phyloP scores from a whole-genome alignment of 345 rosid species.

The Turnera subulata region DNA sequence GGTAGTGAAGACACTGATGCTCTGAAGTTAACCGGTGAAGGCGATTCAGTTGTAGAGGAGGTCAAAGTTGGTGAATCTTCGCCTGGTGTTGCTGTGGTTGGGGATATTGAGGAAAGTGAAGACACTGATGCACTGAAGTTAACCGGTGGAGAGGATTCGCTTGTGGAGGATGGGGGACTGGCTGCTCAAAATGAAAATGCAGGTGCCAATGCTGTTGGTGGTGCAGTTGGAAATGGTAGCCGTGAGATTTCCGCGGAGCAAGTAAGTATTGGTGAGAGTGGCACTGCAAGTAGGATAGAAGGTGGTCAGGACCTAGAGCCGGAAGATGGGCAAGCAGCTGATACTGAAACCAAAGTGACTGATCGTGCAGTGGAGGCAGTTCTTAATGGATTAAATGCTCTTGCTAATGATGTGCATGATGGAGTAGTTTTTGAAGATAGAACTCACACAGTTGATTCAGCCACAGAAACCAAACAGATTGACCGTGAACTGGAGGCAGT shows the following conservation, averaged over 20 bases:
- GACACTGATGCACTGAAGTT: slow-evolving; percentile 25
- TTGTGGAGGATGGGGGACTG: slow-evolving; percentile 11
- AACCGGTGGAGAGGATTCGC: slow-evolving; percentile 22
- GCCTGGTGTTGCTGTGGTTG: too few species aligned
- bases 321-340: slow-evolving; percentile 24
- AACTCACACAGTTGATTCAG: too few species aligned
- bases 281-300: slow-evolving; percentile 6
- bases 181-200: slow-evolving; percentile 1
- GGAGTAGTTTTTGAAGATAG: too few species aligned
- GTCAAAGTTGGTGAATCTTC: slow-evolving; percentile 20
- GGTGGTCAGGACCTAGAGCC: slow-evolving; percentile 18
- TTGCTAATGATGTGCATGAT: too few species aligned
- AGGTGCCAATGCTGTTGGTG: neutral
- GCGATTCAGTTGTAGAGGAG: slow-evolving; percentile 34
- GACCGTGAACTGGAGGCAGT: slow-evolving; percentile 8
- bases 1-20: neutral
- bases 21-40: neutral
- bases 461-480: slow-evolving; percentile 26
- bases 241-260: slow-evolving; percentile 11
- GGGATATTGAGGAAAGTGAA: too few species aligned
- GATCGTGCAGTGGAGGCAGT: too few species aligned
- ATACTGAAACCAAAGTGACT: slow-evolving; percentile 25
- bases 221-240: neutral
- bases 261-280: slow-evolving; percentile 21
- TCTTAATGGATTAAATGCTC: too few species aligned